Evolutionary conservation across 2,329 filamentous ascomycete genomes (phyloP).

Genomic region (Colletotrichum acutatum): DNA sequence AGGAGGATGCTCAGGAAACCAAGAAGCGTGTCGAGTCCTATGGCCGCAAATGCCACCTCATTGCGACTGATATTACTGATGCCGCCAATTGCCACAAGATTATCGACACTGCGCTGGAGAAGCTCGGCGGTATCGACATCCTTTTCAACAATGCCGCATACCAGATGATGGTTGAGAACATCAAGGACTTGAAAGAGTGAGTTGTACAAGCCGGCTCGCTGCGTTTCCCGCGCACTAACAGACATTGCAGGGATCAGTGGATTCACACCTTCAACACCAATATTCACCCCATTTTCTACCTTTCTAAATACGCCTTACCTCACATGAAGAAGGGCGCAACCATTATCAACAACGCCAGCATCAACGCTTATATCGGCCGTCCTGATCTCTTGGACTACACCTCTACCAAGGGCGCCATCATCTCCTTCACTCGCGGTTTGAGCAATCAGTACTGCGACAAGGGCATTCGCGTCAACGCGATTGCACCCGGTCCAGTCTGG

Average conservation of each 20-base stretch:
- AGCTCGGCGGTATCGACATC: conserved; percentile 78
- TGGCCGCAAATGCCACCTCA: conserved; percentile 72
- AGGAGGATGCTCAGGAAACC: conserved; percentile 80
- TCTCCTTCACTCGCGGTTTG: conserved; percentile 81
- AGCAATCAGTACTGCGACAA: conserved; percentile 78
- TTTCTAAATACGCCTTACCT: conserved; percentile 80
- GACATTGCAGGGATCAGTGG: conserved; percentile 72
- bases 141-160: conserved; percentile 79
- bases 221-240: neutral
- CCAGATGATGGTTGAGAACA: conserved; percentile 75
- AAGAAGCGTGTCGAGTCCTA: conserved; percentile 75
- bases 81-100: conserved; percentile 76
- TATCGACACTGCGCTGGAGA: conserved; percentile 72
- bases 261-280: conserved; percentile 83
- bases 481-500: conserved; percentile 85
- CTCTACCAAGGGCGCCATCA: conserved; percentile 80
- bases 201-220: conserved; percentile 41
- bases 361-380: conserved; percentile 85
- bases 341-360: conserved; percentile 88
- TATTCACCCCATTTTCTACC: conserved; percentile 84
- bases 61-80: conserved; percentile 72
- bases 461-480: conserved; percentile 80
- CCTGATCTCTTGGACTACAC: conserved; percentile 87
- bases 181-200: conserved; percentile 76
- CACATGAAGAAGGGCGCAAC: conserved; percentile 80